phyloP scores from a whole-genome alignment of 352 stramenopile species.

The Globisporangium perplexum region DNA sequence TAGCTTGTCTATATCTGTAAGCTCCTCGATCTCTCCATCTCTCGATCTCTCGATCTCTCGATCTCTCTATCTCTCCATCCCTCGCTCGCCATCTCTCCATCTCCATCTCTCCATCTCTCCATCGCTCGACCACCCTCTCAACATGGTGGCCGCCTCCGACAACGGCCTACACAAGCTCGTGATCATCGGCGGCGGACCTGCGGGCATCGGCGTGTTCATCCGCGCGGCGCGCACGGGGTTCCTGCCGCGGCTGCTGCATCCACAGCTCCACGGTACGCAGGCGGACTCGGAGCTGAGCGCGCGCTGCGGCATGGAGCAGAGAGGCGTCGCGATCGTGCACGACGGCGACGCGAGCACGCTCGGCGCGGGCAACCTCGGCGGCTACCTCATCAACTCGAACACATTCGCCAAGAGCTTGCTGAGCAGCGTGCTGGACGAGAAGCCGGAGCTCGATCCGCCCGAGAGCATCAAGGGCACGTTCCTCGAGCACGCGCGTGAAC shows the following conservation, averaged over 20 bases:
- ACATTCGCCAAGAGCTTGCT: conserved; percentile 74
- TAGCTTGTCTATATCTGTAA: too few relatives aligned
- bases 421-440: conserved; percentile 74
- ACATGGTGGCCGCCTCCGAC: not conserved
- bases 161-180: conserved; percentile 63
- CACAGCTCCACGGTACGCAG: conserved; percentile 28
- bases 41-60: too few relatives aligned
- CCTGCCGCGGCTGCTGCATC: conserved; percentile 43
- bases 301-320: conserved; percentile 36
- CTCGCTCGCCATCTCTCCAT: too few relatives aligned
- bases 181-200: conserved; percentile 60
- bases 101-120: too few relatives aligned
- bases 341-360: conserved; percentile 44
- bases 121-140: too few relatives aligned
- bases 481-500: conserved; percentile 42
- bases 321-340: conserved; percentile 63
- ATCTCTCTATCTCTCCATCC: too few relatives aligned
- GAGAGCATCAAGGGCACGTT: conserved; percentile 75
- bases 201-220: conserved; percentile 74
- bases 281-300: conserved; percentile 34
- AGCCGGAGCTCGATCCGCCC: conserved; percentile 61
- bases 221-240: conserved; percentile 60
- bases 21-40: too few relatives aligned
- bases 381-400: conserved; percentile 86
- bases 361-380: conserved; percentile 59